These are phyloP conservation scores for Neurospora discreta DNA, from an alignment of 495 filamentous ascomycete species.

Conservation along the genomic window DNA sequence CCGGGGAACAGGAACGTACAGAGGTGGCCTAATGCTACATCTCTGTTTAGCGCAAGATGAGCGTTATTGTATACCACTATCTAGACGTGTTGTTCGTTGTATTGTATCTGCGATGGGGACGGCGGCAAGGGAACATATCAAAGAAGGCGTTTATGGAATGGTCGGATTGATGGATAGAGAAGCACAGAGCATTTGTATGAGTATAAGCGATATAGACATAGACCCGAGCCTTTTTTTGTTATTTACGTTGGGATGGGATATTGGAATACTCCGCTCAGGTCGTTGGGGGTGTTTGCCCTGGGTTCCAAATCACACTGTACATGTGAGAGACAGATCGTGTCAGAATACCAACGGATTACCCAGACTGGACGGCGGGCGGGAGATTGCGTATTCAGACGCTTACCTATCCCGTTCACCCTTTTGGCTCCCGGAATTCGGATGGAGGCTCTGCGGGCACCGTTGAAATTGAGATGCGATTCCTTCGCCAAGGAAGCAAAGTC, in stretches of 20 bases:
- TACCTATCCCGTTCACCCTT: not conserved
- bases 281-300: constrained; percentile 9
- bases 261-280: not conserved
- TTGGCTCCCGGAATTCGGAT: not conserved
- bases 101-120: constrained; percentile 7
- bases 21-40: constrained; percentile 5
- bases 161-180: not conserved
- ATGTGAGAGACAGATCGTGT: constrained; percentile 2
- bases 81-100: constrained; percentile 12
- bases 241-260: not conserved
- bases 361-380: not conserved
- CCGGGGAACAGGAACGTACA: constrained; percentile 17
- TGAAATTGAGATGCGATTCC: not conserved
- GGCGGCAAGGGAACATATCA: not conserved
- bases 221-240: not conserved
- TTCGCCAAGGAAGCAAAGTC: not conserved
- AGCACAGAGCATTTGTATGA: not conserved
- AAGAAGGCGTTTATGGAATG: not conserved
- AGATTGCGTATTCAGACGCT: not conserved
- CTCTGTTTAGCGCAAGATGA: constrained; percentile 8
- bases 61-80: constrained; percentile 9
- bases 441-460: not conserved
- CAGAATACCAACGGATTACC: not conserved
- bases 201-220: not conserved
- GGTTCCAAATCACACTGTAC: constrained; percentile 11